Evolutionary conservation across 1,139 yeast genomes (phyloP).

Genomic region (Saccharomyces hybrid): DNA sequence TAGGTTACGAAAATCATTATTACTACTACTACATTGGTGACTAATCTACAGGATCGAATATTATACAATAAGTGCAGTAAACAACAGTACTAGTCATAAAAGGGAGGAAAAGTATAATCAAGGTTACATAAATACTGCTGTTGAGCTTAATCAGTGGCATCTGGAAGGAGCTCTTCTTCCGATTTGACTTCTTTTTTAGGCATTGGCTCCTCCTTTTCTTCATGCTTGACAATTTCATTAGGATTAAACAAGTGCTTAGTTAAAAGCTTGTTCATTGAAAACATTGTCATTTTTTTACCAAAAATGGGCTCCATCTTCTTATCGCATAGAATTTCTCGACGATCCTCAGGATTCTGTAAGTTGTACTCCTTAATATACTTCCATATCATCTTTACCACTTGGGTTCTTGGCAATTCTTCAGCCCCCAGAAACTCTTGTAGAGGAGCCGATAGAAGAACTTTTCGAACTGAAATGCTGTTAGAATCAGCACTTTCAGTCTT

Average conservation of each 20-base stretch:
- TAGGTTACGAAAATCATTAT: not conserved
- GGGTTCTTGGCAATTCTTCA: constrained; percentile 52
- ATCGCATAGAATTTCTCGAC: constrained; percentile 63
- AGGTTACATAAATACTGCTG: not conserved
- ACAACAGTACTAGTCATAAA: not conserved
- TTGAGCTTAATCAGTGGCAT: not conserved
- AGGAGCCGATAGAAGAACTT: constrained; percentile 41
- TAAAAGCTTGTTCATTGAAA: constrained; percentile 58
- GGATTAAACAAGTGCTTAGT: constrained; percentile 43
- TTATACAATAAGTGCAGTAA: not conserved
- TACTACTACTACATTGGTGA: not conserved
- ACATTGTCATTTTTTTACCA: constrained; percentile 55
- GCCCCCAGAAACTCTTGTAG: constrained; percentile 42
- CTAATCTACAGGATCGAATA: not conserved
- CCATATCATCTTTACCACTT: constrained; percentile 70
- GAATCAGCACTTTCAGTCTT: constrained; percentile 13
- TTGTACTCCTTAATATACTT: constrained; percentile 56
- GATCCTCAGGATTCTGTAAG: constrained; percentile 64
- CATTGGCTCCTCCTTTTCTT: constrained; percentile 23
- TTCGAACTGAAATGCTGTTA: constrained; percentile 18
- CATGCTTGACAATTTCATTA: constrained; percentile 29
- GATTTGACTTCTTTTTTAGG: not conserved
- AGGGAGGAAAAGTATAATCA: not conserved
- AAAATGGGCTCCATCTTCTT: constrained; percentile 52
- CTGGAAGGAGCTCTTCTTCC: not conserved